Percentiles rank a stretch among this genome's conserved stretches.
Conservation (phyloP, 805 yeast genomes). For the Candida gorgasii region DNA sequence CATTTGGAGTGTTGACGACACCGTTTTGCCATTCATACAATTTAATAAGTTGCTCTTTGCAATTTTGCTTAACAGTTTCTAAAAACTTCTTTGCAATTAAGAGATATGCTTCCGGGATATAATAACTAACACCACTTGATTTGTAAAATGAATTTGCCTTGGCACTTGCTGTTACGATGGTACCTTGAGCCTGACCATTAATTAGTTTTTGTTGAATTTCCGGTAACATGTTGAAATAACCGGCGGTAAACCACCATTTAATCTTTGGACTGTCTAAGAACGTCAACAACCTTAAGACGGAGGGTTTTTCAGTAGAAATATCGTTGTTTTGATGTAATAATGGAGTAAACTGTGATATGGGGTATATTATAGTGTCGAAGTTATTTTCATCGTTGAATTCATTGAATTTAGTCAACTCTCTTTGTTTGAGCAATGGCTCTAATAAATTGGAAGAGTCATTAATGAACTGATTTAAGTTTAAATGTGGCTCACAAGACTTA, state of each 20-base stretch:
- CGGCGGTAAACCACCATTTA: constrained; percentile 90
- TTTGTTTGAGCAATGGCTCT: constrained; percentile 57
- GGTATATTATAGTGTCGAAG: constrained; percentile 72
- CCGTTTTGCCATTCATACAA: constrained; percentile 89
- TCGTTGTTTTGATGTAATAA: constrained; percentile 58
- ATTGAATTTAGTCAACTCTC: constrained; percentile 30
- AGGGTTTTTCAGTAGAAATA: constrained; percentile 77
- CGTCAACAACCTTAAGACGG: constrained; percentile 61
- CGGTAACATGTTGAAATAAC: constrained; percentile 90
- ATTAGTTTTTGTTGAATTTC: constrained; percentile 62
- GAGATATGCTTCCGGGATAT: constrained; percentile 84
- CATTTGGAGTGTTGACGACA: constrained; percentile 71
- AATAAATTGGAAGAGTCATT: constrained; percentile 57
- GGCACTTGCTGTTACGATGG: constrained; percentile 88
- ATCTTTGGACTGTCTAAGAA: constrained; percentile 54
- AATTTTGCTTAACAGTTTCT: constrained; percentile 44
- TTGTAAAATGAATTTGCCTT: constrained; percentile 91
- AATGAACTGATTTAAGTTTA: constrained; percentile 52
- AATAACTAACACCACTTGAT: constrained; percentile 77
- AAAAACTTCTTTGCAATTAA: constrained; percentile 72
- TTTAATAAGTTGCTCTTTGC: constrained; percentile 47
- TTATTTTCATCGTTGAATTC: constrained; percentile 35
- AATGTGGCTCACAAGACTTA: constrained; percentile 64
- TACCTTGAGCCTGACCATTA: constrained; percentile 58
- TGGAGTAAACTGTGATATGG: constrained; percentile 90